These are phyloP conservation scores for Eutypella sp. DNA, from an alignment of 2,329 filamentous ascomycete genomes.

Conservation along the genomic window DNA sequence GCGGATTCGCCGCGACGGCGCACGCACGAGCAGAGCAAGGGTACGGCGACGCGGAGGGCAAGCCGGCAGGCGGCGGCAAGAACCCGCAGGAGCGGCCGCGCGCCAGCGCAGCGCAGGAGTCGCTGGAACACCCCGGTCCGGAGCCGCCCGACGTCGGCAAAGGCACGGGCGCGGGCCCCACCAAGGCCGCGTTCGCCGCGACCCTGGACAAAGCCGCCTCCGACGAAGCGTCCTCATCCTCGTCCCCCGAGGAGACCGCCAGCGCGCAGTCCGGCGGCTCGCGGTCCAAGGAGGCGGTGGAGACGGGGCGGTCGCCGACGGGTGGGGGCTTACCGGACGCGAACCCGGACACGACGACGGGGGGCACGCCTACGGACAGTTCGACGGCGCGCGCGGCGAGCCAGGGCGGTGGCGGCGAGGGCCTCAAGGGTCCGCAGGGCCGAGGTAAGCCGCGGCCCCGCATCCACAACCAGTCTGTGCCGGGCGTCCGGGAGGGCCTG, in stretches of 20 bases:
- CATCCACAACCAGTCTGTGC: slow-evolving; percentile 43
- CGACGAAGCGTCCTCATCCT: slow-evolving; percentile 26
- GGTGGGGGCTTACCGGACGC: slow-evolving; percentile 22
- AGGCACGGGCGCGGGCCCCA: slow-evolving; percentile 31
- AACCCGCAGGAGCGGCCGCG: slow-evolving; percentile 32
- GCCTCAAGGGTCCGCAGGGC: slow-evolving; percentile 26
- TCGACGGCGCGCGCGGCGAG: slow-evolving; percentile 20
- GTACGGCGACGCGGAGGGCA: slow-evolving; percentile 36
- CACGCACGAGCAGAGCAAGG: slow-evolving; percentile 23
- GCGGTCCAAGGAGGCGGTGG: slow-evolving; percentile 33
- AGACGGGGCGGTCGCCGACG: slow-evolving; percentile 29
- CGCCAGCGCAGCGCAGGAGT: slow-evolving; percentile 25
- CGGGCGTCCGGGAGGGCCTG: slow-evolving; percentile 31
- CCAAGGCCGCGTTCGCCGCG: slow-evolving; percentile 24
- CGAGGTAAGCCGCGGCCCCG: slow-evolving; percentile 40
- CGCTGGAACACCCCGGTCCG: slow-evolving; percentile 39
- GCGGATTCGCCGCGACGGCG: slow-evolving; percentile 16
- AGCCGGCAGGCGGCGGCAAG: slow-evolving; percentile 30
- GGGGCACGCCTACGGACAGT: slow-evolving; percentile 23
- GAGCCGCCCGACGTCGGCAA: slow-evolving; percentile 34
- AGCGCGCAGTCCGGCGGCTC: slow-evolving; percentile 35
- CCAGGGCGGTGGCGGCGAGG: slow-evolving; percentile 27
- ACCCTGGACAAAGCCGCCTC: slow-evolving; percentile 18
- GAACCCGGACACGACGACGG: slow-evolving; percentile 35
- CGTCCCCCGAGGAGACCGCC: slow-evolving; percentile 26